Conservation (phyloP, 73 alveolate species). For the Blepharisma japonicum region DNA sequence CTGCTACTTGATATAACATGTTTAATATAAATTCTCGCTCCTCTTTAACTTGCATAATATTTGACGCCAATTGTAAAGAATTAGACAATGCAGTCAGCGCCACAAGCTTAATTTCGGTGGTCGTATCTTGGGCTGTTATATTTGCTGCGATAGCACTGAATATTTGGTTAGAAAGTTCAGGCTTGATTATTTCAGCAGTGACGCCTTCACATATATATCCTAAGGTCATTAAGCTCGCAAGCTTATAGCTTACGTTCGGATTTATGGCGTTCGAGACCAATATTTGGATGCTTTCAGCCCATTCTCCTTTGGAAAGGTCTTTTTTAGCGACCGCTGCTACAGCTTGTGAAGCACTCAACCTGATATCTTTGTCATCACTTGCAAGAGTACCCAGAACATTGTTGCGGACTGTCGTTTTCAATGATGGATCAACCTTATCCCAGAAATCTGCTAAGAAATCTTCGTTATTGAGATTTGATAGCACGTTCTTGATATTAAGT, state of each 20-base stretch:
- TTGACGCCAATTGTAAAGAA: slow-evolving; percentile 49
- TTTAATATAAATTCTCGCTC: slow-evolving; percentile 57
- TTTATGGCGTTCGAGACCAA: slow-evolving; percentile 43
- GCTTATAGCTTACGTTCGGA: slow-evolving; percentile 39
- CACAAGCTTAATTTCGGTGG: slow-evolving; percentile 32
- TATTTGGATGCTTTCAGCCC: slow-evolving; percentile 56
- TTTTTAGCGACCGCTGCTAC: slow-evolving; percentile 54
- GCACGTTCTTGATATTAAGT: background rate
- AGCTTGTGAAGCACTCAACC: slow-evolving; percentile 12
- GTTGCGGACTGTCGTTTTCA: slow-evolving; percentile 12
- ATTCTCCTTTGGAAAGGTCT: slow-evolving; percentile 58
- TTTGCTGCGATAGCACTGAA: slow-evolving; percentile 39
- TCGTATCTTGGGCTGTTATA: slow-evolving; percentile 8
- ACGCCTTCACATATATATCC: slow-evolving; percentile 67
- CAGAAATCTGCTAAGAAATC: background rate
- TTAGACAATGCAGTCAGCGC: slow-evolving; percentile 50
- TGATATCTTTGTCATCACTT: slow-evolving; percentile 11
- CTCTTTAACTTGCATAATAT: slow-evolving; percentile 37
- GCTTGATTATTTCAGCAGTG: slow-evolving; percentile 23
- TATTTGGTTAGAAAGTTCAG: slow-evolving; percentile 29
- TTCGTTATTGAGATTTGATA: slow-evolving; percentile 3
- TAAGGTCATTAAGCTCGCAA: slow-evolving; percentile 52
- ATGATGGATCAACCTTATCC: background rate
- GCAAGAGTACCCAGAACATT: slow-evolving; percentile 35
- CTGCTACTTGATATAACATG: slow-evolving; percentile 28